Conservation (phyloP, 345 rosid genomes). For the Leavenworthia alabamica region DNA sequence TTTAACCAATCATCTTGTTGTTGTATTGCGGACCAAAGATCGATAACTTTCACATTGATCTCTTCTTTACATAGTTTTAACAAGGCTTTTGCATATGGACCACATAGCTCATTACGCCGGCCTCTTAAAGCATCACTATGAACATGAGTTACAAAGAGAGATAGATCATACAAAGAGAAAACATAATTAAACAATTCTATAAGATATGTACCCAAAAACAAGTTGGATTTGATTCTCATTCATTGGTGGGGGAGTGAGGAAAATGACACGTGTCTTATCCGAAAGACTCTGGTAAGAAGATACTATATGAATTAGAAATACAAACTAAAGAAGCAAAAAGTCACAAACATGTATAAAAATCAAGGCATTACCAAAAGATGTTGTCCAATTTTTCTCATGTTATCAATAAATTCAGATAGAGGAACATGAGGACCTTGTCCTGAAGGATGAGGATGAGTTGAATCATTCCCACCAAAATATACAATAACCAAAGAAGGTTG, state of each 20-base stretch:
- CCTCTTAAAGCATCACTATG: slow-evolving; percentile 19
- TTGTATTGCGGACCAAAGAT: slow-evolving; percentile 65
- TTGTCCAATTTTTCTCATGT: slow-evolving; percentile 67
- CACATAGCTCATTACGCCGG: slow-evolving; percentile 59
- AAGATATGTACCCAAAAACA: slow-evolving; percentile 26
- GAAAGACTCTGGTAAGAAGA: slow-evolving; percentile 63
- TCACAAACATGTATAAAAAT: neutral
- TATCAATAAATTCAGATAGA: slow-evolving; percentile 53
- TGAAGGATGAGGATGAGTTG: slow-evolving; percentile 51
- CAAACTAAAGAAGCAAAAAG: neutral
- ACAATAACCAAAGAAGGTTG: slow-evolving; percentile 88
- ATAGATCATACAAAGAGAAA: neutral
- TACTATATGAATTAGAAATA: neutral
- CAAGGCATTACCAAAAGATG: slow-evolving; percentile 75
- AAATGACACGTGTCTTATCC: slow-evolving; percentile 52
- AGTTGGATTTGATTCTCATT: slow-evolving; percentile 44
- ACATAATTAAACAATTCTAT: neutral
- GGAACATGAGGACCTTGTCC: slow-evolving; percentile 88
- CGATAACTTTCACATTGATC: slow-evolving; percentile 47
- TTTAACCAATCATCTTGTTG: slow-evolving; percentile 54
- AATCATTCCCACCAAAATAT: slow-evolving; percentile 94
- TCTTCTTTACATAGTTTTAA: slow-evolving; percentile 59
- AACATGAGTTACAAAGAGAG: neutral
- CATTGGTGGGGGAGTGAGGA: slow-evolving; percentile 66
- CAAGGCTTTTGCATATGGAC: slow-evolving; percentile 61